phyloP scores from a whole-genome alignment of 2,329 filamentous ascomycete genomes.

The Scytalidium sp. region DNA sequence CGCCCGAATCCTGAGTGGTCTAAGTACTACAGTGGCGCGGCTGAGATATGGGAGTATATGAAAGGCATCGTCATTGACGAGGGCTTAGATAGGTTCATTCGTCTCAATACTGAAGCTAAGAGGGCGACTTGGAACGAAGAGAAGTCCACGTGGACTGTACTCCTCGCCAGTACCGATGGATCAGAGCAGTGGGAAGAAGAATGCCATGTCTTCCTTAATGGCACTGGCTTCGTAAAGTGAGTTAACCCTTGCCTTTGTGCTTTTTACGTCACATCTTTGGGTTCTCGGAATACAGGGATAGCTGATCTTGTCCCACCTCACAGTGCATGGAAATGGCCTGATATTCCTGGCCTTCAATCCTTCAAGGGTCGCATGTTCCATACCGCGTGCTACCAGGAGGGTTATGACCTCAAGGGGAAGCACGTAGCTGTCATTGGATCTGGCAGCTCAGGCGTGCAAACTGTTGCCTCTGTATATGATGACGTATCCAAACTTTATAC shows the following conservation, averaged over 20 bases:
- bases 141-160: conserved; percentile 37
- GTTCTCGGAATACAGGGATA: conserved; percentile 33
- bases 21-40: conserved; percentile 48
- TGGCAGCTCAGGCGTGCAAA: conserved; percentile 52
- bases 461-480: conserved; percentile 42
- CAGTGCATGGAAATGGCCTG: conserved; percentile 42
- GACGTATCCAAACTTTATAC: conserved; percentile 44
- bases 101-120: conserved; percentile 40
- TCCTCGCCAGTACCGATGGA: conserved; percentile 12
- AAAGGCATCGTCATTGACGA: conserved; percentile 22
- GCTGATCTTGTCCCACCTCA: conserved; percentile 29
- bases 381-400: conserved; percentile 51
- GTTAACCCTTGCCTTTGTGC: too few relatives aligned
- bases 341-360: conserved; percentile 45
- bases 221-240: conserved; percentile 46
- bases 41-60: conserved; percentile 10
- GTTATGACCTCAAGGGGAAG: conserved; percentile 43
- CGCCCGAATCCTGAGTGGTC: conserved; percentile 17
- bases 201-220: conserved; percentile 41
- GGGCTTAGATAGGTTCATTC: conserved; percentile 49
- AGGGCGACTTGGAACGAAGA: conserved; percentile 41
- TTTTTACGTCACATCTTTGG: conserved; percentile 11
- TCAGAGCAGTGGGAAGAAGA: conserved; percentile 33
- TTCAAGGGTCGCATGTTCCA: conserved; percentile 54
- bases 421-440: conserved; percentile 53